Evolutionary conservation across 805 yeast species (phyloP).

Genomic region (Wickerhamiella sorbophila): DNA sequence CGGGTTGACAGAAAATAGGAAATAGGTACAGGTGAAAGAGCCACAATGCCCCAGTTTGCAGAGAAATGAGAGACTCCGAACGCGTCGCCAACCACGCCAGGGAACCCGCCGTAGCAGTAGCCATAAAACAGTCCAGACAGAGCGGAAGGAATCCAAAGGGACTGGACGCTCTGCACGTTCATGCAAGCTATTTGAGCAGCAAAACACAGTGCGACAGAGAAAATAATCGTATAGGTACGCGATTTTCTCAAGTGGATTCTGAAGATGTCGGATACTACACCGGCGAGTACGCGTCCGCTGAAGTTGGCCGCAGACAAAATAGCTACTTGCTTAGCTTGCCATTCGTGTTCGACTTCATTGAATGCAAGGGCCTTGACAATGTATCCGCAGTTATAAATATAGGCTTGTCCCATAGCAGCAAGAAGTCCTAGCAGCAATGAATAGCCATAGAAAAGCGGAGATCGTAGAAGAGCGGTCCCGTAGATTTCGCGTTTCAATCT

Average conservation of each 20-base stretch:
- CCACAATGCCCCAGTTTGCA: constrained; percentile 60
- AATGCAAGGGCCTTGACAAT: constrained; percentile 42
- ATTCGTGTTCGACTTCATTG: constrained; percentile 18
- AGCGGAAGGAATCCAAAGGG: constrained; percentile 38
- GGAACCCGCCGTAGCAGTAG: constrained; percentile 53
- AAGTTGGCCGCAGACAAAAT: constrained; percentile 56
- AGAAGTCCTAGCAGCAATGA: constrained; percentile 37
- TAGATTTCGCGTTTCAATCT: constrained; percentile 1
- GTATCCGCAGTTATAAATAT: constrained; percentile 61
- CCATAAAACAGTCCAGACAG: constrained; percentile 62
- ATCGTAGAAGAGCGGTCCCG: constrained; percentile 18
- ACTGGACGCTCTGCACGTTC: constrained; percentile 3
- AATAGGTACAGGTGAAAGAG: constrained; percentile 50
- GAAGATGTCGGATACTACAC: constrained; percentile 48
- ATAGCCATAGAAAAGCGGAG: constrained; percentile 36
- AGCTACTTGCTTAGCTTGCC: constrained; percentile 62
- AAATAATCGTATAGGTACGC: constrained; percentile 39
- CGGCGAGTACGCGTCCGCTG: constrained; percentile 48
- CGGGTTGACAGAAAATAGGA: constrained; percentile 44
- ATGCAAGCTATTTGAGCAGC: constrained; percentile 33
- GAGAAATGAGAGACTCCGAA: constrained; percentile 58
- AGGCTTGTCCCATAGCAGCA: constrained; percentile 61
- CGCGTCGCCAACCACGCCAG: constrained; percentile 59
- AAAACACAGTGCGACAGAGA: constrained; percentile 37
- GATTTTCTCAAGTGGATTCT: constrained; percentile 26